Evolutionary conservation across 2,329 filamentous ascomycete genomes (phyloP).

Genomic region (Colletotrichum karsti): DNA sequence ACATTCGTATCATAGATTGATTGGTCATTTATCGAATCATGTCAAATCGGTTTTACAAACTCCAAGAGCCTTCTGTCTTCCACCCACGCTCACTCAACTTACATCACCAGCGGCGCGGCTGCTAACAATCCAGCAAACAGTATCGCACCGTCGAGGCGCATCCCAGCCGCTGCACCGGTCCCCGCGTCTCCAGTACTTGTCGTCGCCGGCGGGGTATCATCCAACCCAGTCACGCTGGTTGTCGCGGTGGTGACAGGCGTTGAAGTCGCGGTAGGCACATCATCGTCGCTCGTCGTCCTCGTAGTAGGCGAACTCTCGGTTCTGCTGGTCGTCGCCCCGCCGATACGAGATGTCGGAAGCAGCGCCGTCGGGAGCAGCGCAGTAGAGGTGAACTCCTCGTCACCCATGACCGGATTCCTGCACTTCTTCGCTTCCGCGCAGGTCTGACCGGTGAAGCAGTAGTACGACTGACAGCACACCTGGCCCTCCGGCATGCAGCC

Average conservation of each 20-base stretch:
- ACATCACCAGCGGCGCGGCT: neutral
- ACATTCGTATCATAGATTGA: neutral
- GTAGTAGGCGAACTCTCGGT: neutral
- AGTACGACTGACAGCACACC: constrained; percentile 35
- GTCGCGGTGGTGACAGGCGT: constrained; percentile 10
- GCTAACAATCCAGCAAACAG: constrained; percentile 9
- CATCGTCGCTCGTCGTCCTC: neutral
- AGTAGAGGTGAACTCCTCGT: neutral
- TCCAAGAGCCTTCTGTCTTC: neutral
- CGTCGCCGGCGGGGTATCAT: neutral
- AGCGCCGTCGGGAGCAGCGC: neutral
- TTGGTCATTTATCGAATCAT: neutral
- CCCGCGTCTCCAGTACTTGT: neutral
- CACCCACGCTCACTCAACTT: neutral
- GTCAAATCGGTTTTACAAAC: neutral
- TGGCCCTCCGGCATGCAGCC: constrained; percentile 39
- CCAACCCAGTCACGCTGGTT: neutral
- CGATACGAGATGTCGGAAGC: no score
- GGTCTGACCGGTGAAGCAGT: constrained; percentile 29
- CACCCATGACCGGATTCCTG: neutral
- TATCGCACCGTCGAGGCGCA: neutral
- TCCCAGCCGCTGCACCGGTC: neutral
- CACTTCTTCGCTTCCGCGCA: constrained; percentile 17
- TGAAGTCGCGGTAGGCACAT: constrained; percentile 1
- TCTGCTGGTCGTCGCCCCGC: neutral